Evolutionary conservation across 805 yeast genomes (phyloP), one percentile per base, ranked within the genome.

Genomic region (Teunomyces stri): DNA sequence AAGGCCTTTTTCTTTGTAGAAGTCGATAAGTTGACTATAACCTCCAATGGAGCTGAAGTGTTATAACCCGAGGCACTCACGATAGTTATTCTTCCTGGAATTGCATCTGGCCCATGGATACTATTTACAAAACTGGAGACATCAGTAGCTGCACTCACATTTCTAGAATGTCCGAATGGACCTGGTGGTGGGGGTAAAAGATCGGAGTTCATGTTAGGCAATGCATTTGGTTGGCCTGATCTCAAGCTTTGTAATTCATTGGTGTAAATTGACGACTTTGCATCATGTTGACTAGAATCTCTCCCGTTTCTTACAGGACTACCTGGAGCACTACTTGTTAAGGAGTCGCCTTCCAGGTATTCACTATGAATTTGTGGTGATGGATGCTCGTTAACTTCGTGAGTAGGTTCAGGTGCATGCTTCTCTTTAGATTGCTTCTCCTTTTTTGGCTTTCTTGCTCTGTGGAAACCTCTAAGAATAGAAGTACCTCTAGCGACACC

Each of bases 1-100:
- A 92, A 58, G 39, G 78, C 86, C 58, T 80, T 85, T 44, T 70
- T 73, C 52, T 69, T 75, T 20, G 72, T 69, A 7, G 70, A 65
- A 18, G 69, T 72, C 33, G 79, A 74, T 51, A 82, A 61, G 0
- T 76, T 60, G 3, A 80, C 80, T 59, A 79, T 84, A 39, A 88
- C 76, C 51, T 79, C 85, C 46, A 76, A 52, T 21, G 40, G 29
- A 1, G 56, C 25, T 7, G 55, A 47, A 7, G 46, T 68, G 12
- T 73, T 69, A 37, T 77, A 60, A 13, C 78, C 76, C 9, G 65
- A 55, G 3, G 80, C 81, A 2, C 78, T 67, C 25, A 81, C 63
- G 42, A 86, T 64, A 2, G 76, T 74, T 38, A 84, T 56, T 47
- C 80, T 65, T 28, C 90, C 91, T 4, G 82, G 80, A 57, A 75